Evolutionary conservation across 1,284 basidiomycete genomes (phyloP).

Genomic region (Papiliotrema laurentii): DNA sequence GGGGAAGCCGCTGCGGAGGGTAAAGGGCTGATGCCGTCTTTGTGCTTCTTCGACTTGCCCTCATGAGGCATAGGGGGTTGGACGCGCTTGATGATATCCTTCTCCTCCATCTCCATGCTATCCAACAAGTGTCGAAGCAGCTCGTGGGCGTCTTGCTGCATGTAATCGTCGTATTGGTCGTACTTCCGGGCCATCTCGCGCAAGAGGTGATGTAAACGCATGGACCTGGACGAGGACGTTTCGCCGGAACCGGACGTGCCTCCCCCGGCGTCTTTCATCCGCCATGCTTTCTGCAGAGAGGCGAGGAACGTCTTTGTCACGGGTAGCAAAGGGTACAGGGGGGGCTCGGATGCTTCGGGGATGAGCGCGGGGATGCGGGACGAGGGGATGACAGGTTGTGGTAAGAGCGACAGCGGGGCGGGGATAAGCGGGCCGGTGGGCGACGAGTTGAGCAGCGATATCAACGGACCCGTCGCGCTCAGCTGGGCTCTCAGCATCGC

Average conservation of each 20-base stretch:
- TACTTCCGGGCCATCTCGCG: constrained; percentile 73
- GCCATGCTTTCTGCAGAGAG: constrained; percentile 40
- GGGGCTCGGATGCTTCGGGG: constrained; percentile 39
- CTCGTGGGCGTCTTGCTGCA: constrained; percentile 91
- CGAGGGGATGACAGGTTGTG: constrained; percentile 20
- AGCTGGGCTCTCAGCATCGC: too few relatives aligned
- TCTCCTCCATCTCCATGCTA: constrained; percentile 91
- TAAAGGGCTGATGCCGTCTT: constrained; percentile 19
- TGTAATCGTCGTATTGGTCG: constrained; percentile 78
- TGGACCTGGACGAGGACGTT: constrained; percentile 20
- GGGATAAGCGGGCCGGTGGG: constrained; percentile 21
- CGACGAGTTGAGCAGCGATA: constrained; percentile 27
- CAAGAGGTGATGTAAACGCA: constrained; percentile 56
- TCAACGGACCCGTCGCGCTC: constrained; percentile 33
- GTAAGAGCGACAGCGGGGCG: constrained; percentile 20
- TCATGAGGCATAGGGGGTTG: constrained; percentile 15
- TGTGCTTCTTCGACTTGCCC: constrained; percentile 2
- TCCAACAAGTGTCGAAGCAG: constrained; percentile 82
- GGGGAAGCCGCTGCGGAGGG: constrained; percentile 27
- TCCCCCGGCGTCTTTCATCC: constrained; percentile 43
- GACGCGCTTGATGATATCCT: constrained; percentile 61
- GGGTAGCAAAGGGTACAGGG: constrained; percentile 37
- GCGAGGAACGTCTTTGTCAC: constrained; percentile 42
- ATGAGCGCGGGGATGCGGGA: constrained; percentile 38
- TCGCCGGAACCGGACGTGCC: constrained; percentile 30